These are phyloP conservation scores for Camelina laxa DNA, from an alignment of 345 rosid species.

Conservation along the genomic window DNA sequence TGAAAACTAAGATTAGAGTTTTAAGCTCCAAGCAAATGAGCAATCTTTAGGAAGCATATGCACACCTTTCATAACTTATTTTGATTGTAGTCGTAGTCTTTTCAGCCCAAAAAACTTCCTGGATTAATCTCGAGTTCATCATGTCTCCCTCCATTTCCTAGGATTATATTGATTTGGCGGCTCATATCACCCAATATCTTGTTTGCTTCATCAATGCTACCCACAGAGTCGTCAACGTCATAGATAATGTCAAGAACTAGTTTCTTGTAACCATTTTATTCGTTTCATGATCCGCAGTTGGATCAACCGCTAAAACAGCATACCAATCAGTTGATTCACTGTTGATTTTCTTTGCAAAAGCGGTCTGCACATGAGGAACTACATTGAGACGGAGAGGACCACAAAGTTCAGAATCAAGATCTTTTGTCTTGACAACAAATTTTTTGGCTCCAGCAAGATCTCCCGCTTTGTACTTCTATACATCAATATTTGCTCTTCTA, in stretches of 20 bases:
- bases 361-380: conserved; percentile 47
- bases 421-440: conserved; percentile 49
- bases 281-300: conserved; percentile 54
- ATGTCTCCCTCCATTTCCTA: too few species aligned
- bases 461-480: conserved; percentile 47
- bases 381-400: conserved; percentile 53
- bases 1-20: too few species aligned
- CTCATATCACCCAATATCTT: too few species aligned
- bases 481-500: conserved; percentile 50
- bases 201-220: too few species aligned
- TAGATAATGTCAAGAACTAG: conserved; percentile 51
- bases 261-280: conserved; percentile 44
- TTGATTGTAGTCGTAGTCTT: too few species aligned
- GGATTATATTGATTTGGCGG: too few species aligned
- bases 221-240: conserved; percentile 40
- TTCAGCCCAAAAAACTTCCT: too few species aligned
- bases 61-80: too few species aligned
- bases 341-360: conserved; percentile 39
- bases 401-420: conserved; percentile 48
- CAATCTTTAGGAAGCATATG: too few species aligned
- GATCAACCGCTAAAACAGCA: conserved; percentile 51
- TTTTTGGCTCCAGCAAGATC: conserved; percentile 52
- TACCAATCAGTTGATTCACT: conserved; percentile 57
- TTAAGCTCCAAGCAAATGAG: too few species aligned
- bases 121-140: too few species aligned